Conservation (phyloP, 352 stramenopile genomes). For the Elongisporangium senticosum region DNA sequence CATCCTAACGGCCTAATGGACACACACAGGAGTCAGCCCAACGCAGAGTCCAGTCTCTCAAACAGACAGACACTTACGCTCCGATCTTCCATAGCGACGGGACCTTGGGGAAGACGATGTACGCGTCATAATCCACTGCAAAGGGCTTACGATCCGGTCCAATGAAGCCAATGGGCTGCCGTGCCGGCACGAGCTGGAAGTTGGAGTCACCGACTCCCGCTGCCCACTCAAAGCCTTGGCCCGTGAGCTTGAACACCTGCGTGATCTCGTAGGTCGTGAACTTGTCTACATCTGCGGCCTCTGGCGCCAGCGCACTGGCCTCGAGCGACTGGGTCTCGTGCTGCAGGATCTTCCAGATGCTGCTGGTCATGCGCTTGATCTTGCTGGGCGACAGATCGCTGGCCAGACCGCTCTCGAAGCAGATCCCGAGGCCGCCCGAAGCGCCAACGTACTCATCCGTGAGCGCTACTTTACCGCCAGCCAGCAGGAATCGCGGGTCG, state of each 20-base stretch:
- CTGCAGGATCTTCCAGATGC: constrained; percentile 44
- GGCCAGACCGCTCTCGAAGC: constrained; percentile 62
- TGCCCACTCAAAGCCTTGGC: constrained; percentile 48
- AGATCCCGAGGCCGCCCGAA: constrained; percentile 54
- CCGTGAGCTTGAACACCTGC: constrained; percentile 57
- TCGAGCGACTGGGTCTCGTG: constrained; percentile 32
- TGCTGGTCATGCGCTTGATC: constrained; percentile 30
- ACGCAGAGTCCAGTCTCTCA: not conserved
- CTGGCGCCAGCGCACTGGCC: not conserved
- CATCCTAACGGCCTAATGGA: constrained; percentile 38
- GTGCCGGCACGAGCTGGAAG: constrained; percentile 40
- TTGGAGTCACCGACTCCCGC: constrained; percentile 49
- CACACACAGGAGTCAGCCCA: not conserved
- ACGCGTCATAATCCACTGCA: constrained; percentile 45
- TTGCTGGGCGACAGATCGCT: constrained; percentile 44
- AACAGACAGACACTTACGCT: constrained; percentile 24
- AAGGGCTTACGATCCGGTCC: constrained; percentile 26
- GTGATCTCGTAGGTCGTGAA: constrained; percentile 39
- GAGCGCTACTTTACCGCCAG: constrained; percentile 45
- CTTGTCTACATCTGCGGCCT: not conserved
- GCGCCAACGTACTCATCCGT: constrained; percentile 69
- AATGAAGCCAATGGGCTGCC: constrained; percentile 44
- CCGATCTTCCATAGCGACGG: constrained; percentile 45
- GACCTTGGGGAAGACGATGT: constrained; percentile 70
- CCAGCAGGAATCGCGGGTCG: constrained; percentile 55